phyloP scores from a whole-genome alignment of 768 basidiomycete genomes.

The Mycena vitilis region DNA sequence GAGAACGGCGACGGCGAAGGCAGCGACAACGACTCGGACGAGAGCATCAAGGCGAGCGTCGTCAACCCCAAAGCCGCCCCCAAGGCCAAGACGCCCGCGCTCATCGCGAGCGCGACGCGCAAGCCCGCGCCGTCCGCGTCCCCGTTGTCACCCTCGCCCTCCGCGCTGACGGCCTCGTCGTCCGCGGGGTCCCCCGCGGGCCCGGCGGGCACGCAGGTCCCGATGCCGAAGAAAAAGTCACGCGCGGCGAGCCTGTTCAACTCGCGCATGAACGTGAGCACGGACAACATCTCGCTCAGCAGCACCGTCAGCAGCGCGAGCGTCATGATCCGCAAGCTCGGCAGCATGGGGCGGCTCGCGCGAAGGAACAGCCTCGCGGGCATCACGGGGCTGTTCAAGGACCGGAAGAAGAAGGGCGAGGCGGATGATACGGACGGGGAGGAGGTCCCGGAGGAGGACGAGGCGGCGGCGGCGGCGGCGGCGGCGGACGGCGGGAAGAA shows the following conservation, averaged over 20 bases:
- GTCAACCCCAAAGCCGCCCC: conserved; percentile 32
- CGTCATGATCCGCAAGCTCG: conserved; percentile 96
- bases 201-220: conserved; percentile 13
- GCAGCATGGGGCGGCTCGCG: conserved; percentile 89
- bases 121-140: conserved; percentile 37
- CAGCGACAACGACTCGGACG: conserved; percentile 25
- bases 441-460: conserved; percentile 58
- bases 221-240: conserved; percentile 71
- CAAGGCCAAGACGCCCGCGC: conserved; percentile 48
- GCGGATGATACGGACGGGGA: conserved; percentile 52
- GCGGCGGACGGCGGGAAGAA: conserved; percentile 78
- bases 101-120: conserved; percentile 45
- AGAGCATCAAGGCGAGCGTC: conserved; percentile 49
- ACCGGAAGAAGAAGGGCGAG: conserved; percentile 70
- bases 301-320: conserved; percentile 95
- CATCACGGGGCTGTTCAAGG: conserved; percentile 95
- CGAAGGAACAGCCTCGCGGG: conserved; percentile 90
- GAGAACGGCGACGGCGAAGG: conserved; percentile 10
- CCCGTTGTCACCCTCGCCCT: conserved; percentile 35
- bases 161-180: conserved; percentile 15
- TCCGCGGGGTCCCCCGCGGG: neutral
- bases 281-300: conserved; percentile 95
- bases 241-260: conserved; percentile 87
- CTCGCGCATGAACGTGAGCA: conserved; percentile 85
- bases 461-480: conserved; percentile 69